Base-by-base conservation (phyloP, 2,329 filamentous ascomycete species). In the Aschersonia sp. region DNA sequence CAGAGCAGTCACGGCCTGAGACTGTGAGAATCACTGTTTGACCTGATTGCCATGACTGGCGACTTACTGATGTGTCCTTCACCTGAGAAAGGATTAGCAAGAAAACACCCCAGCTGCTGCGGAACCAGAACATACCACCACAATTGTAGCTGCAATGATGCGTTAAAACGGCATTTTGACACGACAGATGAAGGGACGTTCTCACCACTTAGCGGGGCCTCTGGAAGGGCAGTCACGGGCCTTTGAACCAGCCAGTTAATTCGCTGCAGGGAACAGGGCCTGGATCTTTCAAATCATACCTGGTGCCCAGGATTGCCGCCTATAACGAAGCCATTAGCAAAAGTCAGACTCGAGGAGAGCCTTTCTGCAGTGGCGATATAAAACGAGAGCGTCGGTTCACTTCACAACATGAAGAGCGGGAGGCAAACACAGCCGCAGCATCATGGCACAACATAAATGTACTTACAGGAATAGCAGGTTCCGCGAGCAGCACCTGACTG, bases 201-300 rank as follows among this genome's bases (percentile, higher is more conserved):
- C 79, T 66, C 71, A 88, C 84, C 84, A 89, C 68, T 87, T 88
- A 59, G 84, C 79, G 58, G 82, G 81, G 58, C 84, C 84, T 70
- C 84, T 84, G 74, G 81, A 87, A 61, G 86, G 86, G 76, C 86
- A 92, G 62, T 90, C 85, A 61, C 85, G 84, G 61, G 85, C 84
- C 84, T 87, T 56, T 22, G 6, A 32, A 39, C n/a, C 40, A 41
- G 10, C n/a, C 30, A 22, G 42, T 43, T 31, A 35, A 50, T 51
- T n/a, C 14, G 11, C 3, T 7, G 10, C 14, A 5, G n/a, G 40
- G 5, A 22, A 41, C 1, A 7, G 10, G 40, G 14, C 7, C 3
- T 12, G 2, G 14, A 7, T n/a, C 40, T 12, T 41, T 12, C 14
- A n/a, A 11, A 49, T 60, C 70, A 70, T 82, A 84, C 81, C 81